These are phyloP conservation scores for Acidomyces sp. DNA, from an alignment of 495 filamentous ascomycete genomes.

Conservation along the genomic window DNA sequence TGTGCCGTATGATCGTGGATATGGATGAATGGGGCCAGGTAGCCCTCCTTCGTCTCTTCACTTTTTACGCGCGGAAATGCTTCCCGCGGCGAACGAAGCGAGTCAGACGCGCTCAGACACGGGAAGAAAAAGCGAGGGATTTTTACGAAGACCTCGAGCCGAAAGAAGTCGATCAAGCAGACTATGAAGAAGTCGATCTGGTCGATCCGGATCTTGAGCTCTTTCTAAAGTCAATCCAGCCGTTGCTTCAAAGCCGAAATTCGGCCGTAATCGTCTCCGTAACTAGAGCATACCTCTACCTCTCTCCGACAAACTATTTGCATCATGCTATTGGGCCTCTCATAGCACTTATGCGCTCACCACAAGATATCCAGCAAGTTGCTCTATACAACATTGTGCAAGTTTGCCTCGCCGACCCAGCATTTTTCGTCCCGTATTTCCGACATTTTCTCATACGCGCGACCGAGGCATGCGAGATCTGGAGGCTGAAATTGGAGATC, in stretches of 20 bases:
- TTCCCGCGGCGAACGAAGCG: conserved; percentile 59
- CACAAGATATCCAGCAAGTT: conserved; percentile 75
- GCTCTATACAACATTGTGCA: conserved; percentile 88
- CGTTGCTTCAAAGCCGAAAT: conserved; percentile 83
- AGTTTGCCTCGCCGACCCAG: conserved; percentile 59
- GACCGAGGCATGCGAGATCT: conserved; percentile 69
- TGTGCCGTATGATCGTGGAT: conserved; percentile 84
- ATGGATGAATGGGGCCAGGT: conserved; percentile 99
- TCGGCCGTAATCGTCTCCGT: conserved; percentile 84
- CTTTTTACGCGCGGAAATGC: conserved; percentile 70
- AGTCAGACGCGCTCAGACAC: conserved; percentile 32
- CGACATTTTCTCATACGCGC: conserved; percentile 76
- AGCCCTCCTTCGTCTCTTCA: conserved; percentile 65
- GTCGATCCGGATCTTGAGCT: conserved; percentile 76
- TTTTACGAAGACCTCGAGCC: conserved; percentile 66
- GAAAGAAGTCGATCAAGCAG: conserved; percentile 27
- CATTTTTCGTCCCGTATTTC: conserved; percentile 67
- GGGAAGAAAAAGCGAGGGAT: conserved; percentile 37
- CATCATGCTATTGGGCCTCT: conserved; percentile 63
- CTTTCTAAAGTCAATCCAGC: conserved; percentile 63
- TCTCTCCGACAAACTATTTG: conserved; percentile 65
- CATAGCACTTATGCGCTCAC: conserved; percentile 67
- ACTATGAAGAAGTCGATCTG: conserved; percentile 37
- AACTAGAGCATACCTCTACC: conserved; percentile 66
- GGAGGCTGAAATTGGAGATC: conserved; percentile 81